These are phyloP conservation scores for Phytophthora macrochlamydospora DNA, from an alignment of 352 stramenopile species.

Conservation along the genomic window DNA sequence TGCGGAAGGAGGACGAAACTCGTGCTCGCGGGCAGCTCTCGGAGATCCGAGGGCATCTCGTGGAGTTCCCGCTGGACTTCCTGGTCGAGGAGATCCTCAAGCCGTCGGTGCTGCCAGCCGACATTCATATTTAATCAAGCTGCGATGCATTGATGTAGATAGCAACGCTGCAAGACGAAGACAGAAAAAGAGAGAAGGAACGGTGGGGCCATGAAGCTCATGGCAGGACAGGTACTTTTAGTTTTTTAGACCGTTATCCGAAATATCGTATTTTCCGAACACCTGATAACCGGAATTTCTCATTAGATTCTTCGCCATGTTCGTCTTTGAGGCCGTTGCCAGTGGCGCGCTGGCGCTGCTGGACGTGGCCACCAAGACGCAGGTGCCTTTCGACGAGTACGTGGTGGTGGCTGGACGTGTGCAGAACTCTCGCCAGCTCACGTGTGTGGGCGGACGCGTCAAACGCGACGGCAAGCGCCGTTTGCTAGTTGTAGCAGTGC, in stretches of 20 bases:
- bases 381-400: slow-evolving; percentile 65
- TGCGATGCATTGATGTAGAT: slow-evolving; percentile 16
- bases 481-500: slow-evolving; percentile 57
- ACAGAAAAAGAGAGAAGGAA: slow-evolving; percentile 11
- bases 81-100: slow-evolving; percentile 85
- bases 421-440: slow-evolving; percentile 50
- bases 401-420: slow-evolving; percentile 55
- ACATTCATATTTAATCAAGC: slow-evolving; percentile 85
- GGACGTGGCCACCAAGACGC: slow-evolving; percentile 45
- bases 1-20: slow-evolving; percentile 82
- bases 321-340: slow-evolving; percentile 45
- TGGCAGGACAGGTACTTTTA: slow-evolving; percentile 20
- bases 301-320: slow-evolving; percentile 34
- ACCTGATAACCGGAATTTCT: background rate
- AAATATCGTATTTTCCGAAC: slow-evolving; percentile 16
- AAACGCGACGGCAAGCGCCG: slow-evolving; percentile 45
- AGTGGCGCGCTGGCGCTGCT: slow-evolving; percentile 31
- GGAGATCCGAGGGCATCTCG: slow-evolving; percentile 84
- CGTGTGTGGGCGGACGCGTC: slow-evolving; percentile 60
- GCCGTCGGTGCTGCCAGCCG: slow-evolving; percentile 76
- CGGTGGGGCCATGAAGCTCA: background rate
- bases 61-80: slow-evolving; percentile 88
- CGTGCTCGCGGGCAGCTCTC: slow-evolving; percentile 72
- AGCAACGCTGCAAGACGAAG: slow-evolving; percentile 6
- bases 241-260: slow-evolving; percentile 11